Conservation (phyloP, 129 eudicot species). For the Mikania micrantha region DNA sequence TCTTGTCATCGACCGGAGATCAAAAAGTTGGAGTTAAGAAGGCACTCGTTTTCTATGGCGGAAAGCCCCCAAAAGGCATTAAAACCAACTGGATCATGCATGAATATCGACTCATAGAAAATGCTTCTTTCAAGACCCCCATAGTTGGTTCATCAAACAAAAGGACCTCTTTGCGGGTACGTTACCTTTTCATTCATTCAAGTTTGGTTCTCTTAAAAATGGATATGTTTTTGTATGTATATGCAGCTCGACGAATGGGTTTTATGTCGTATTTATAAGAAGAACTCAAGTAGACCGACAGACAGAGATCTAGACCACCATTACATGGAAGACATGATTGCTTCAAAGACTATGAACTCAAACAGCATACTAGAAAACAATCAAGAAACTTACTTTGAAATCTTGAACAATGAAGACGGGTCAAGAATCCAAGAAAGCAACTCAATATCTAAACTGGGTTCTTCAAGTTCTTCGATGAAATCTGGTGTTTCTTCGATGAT, state of each 20-base stretch:
- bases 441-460: conserved; percentile 20
- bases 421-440: conserved; percentile 26
- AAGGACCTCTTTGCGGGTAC: conserved; percentile 31
- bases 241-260: conserved; percentile 39
- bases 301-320: conserved; percentile 19
- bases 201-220: background rate
- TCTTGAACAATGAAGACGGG: conserved; percentile 28
- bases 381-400: conserved; percentile 35
- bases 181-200: background rate
- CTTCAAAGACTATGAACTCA: conserved; percentile 23
- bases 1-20: conserved; percentile 35
- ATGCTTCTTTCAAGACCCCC: conserved; percentile 27
- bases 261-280: conserved; percentile 33
- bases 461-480: conserved; percentile 25
- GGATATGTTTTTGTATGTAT: background rate
- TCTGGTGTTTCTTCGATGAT: conserved; percentile 22
- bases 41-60: conserved; percentile 55
- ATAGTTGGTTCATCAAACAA: conserved; percentile 16
- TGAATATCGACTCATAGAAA: conserved; percentile 42
- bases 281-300: conserved; percentile 23
- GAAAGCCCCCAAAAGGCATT: conserved; percentile 63
- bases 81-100: conserved; percentile 67
- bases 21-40: conserved; percentile 52
- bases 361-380: conserved; percentile 3
- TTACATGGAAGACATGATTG: conserved; percentile 22